Evolutionary conservation across 148 eudicot genomes (phyloP).

Genomic region (Fagopyrum homotropicum): DNA sequence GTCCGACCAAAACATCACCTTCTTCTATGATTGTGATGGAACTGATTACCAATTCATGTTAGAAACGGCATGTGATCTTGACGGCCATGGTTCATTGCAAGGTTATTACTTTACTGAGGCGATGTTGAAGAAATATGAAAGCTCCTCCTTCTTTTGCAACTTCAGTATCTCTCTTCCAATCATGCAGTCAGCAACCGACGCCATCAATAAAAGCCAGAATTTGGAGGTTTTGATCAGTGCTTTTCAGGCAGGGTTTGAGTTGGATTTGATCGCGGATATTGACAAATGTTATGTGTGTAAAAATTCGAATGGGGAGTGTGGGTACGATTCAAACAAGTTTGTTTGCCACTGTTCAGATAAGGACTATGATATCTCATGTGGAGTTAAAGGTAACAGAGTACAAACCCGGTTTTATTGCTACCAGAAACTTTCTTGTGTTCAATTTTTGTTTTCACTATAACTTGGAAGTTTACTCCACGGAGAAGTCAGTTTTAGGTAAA

Average conservation of each 20-base stretch:
- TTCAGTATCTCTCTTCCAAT: neutral
- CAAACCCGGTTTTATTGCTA: too few species aligned
- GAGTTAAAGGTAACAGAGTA: neutral
- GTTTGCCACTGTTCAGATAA: constrained; percentile 5
- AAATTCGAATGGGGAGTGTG: neutral
- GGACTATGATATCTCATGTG: neutral
- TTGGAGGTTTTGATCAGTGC: neutral
- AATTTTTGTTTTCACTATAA: neutral
- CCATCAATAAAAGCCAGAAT: neutral
- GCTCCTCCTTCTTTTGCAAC: neutral
- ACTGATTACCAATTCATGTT: neutral
- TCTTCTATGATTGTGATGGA: neutral
- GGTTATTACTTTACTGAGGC: constrained; percentile 1
- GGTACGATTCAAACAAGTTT: neutral
- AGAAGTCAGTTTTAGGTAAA: neutral
- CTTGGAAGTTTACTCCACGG: neutral
- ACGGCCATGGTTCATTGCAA: neutral
- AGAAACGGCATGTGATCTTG: neutral
- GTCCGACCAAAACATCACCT: constrained; percentile 5
- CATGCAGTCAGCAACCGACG: neutral
- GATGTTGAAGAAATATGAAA: neutral
- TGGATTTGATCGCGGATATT: neutral
- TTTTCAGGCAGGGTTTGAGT: neutral
- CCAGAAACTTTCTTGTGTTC: too few species aligned
- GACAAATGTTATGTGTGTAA: neutral